Base-by-base conservation (phyloP, 768 basidiomycete species). In the Clavaria fumosa region DNA sequence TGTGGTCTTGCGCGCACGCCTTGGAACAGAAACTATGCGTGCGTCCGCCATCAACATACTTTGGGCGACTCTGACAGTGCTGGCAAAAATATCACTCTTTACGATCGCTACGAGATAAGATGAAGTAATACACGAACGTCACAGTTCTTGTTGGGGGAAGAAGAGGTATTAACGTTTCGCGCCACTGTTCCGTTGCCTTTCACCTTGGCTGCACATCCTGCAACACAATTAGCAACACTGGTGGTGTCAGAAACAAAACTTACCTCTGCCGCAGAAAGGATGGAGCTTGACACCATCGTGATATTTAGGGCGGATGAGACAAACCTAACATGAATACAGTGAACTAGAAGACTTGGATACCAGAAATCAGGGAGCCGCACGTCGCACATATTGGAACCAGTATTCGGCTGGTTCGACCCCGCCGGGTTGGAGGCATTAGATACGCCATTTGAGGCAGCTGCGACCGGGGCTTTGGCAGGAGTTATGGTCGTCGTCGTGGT, bases 1-100 rank as follows among this genome's bases (percentile, higher is more conserved):
- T 42, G 54, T 4, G 67, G 62, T 36, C 60, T 66, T 46, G 63
- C 3, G 74, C 73, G 46, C 76, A 78, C 7, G 70, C 64, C 47
- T 72, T 78, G 48, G 73, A 57, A 47, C 76, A 78, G 50, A 65
- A 79, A 10, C 71, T 64, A 53, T 78, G 75, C 2, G 63, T 67
- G 36, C 64, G 66, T 6, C 61, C 64, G 11, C 71, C 70, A 46
- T 78, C 75, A 14, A 58, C 60, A 45, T 69, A 66, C 46, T 75
- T 78, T 27, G 75, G 73, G 27, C 71, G 65, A 42, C 61, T 61
- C 41, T 68, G 67, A 53, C 75, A 78, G 43, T 65, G 66, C 75
- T 78, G 45, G 10, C 37, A 31, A 11, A 23, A 20, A 18, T 14
- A 34, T 20, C 30, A n/a, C n/a, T n/a, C n/a, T n/a, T n/a, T n/a